Evolutionary conservation across 2,329 filamentous ascomycete genomes (phyloP).

Genomic region (Microcera coccophila): DNA sequence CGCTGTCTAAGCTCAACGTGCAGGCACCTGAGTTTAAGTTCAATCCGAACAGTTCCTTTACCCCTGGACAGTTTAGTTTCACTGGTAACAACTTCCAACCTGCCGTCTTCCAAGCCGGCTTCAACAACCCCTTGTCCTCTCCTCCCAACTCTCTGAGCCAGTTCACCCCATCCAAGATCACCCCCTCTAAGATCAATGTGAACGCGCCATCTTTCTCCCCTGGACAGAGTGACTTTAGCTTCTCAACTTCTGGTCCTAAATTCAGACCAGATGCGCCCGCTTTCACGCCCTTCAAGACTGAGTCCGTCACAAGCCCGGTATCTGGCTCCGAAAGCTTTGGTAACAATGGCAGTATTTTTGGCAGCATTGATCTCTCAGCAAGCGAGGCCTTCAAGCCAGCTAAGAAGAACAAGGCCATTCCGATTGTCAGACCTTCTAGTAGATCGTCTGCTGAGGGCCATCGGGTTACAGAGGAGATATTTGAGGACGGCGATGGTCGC

Average conservation of each 20-base stretch:
- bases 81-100: slow-evolving; percentile 40
- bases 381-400: slow-evolving; percentile 60
- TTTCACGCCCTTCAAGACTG: slow-evolving; percentile 61
- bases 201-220: slow-evolving; percentile 70
- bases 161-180: slow-evolving; percentile 15
- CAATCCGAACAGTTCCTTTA: slow-evolving; percentile 50
- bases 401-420: slow-evolving; percentile 78
- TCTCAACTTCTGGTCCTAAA: slow-evolving; percentile 61
- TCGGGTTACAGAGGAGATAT: slow-evolving; percentile 14
- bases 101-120: slow-evolving; percentile 41
- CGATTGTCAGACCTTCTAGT: slow-evolving; percentile 67
- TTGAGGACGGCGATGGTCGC: slow-evolving; percentile 46
- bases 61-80: slow-evolving; percentile 50
- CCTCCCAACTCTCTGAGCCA: slow-evolving; percentile 10
- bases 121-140: slow-evolving; percentile 19
- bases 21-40: slow-evolving; percentile 87
- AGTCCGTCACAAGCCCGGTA: slow-evolving; percentile 45
- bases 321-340: slow-evolving; percentile 44
- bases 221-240: slow-evolving; percentile 60
- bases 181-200: slow-evolving; percentile 58
- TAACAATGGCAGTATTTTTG: slow-evolving; percentile 59
- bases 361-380: slow-evolving; percentile 60
- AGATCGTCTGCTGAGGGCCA: slow-evolving; percentile 37
- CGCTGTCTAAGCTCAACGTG: slow-evolving; percentile 78
- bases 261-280: slow-evolving; percentile 74